A percentile compares a stretch with the other conserved stretches of the same genome.
phyloP scores from a whole-genome alignment of 192 early-diverging fungal species.

The Chytriomyces hyalinus region DNA sequence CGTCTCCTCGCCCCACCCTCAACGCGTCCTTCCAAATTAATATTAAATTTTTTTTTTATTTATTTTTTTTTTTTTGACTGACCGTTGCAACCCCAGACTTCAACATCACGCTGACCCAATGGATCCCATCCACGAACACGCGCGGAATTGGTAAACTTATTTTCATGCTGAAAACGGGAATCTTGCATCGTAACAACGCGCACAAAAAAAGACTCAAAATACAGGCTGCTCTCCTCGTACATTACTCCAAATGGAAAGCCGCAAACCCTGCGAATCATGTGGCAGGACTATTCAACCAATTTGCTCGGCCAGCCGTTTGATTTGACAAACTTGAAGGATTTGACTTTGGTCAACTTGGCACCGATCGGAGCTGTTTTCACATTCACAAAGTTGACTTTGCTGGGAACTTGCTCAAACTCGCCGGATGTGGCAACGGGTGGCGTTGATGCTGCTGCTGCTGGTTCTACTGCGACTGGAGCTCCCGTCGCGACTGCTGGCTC shows the following conservation, averaged over 20 bases:
- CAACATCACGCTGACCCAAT: conserved; percentile 34
- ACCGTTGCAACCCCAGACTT: conserved; percentile 1
- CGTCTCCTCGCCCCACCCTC: no score
- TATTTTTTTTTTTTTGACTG: no score
- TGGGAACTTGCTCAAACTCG: conserved; percentile 22
- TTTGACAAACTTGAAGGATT: conserved; percentile 37
- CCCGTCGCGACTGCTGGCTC: not conserved
- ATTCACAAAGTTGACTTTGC: conserved; percentile 21
- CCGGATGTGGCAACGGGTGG: not conserved
- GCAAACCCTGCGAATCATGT: conserved; percentile 12
- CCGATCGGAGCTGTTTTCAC: conserved; percentile 18
- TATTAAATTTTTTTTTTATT: no score
- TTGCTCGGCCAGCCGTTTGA: conserved; percentile 33
- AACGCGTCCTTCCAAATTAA: no score
- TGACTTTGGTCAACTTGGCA: conserved; percentile 38
- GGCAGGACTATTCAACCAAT: conserved; percentile 32
- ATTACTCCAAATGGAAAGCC: conserved; percentile 28
- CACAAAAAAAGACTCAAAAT: conserved; percentile 26
- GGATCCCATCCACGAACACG: conserved; percentile 7
- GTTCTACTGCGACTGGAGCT: not conserved
- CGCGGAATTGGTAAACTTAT: not conserved
- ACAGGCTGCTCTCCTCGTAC: conserved; percentile 25
- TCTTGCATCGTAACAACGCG: not conserved
- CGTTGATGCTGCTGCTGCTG: not conserved
- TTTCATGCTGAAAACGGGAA: no score